Evolutionary conservation across 2,329 filamentous ascomycete species (phyloP).

Genomic region (Pyricularia pennisetigena): DNA sequence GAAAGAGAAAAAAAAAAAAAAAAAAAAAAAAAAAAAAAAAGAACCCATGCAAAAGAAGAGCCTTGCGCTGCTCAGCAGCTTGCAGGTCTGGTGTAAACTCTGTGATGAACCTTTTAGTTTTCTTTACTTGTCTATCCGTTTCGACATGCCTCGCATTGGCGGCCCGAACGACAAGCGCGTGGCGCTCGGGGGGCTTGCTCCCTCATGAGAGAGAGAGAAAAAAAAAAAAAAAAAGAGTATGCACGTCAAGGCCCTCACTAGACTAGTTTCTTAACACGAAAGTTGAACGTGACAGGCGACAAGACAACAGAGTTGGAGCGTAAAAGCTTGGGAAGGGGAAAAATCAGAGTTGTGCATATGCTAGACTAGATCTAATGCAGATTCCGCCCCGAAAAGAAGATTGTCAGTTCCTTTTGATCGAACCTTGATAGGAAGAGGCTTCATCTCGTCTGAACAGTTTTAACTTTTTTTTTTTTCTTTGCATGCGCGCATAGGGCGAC

Average conservation of each 20-base stretch:
- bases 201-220: no score
- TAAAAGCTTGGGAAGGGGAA: no score
- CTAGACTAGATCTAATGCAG: background rate
- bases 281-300: background rate
- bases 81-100: background rate
- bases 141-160: background rate
- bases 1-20: fast-evolving
- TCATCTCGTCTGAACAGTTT: background rate
- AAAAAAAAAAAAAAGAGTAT: background rate
- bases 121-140: background rate
- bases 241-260: background rate
- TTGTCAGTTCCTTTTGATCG: background rate
- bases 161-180: background rate
- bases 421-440: background rate
- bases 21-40: no score
- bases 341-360: background rate
- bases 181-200: background rate
- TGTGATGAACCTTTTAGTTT: background rate
- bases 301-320: background rate
- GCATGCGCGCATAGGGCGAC: background rate
- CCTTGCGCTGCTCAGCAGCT: background rate
- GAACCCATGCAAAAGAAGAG: background rate
- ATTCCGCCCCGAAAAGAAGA: background rate
- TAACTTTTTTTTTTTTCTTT: background rate
- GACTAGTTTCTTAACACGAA: background rate